Evolutionary conservation across 352 stramenopile genomes (phyloP).

Genomic region (Phytopythium ostracodes): DNA sequence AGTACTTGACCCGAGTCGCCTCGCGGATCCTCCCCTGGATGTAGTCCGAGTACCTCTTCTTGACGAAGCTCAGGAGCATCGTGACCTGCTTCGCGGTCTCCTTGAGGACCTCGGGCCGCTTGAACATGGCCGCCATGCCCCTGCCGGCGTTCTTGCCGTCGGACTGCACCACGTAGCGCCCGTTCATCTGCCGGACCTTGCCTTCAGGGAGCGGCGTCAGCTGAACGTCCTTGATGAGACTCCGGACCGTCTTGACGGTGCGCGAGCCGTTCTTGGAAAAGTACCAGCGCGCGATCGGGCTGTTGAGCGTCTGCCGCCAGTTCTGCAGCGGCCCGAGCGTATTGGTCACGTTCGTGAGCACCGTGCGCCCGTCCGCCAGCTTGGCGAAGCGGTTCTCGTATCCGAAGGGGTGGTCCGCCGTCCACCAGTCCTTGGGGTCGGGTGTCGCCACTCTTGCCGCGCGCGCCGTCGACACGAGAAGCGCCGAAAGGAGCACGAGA

Average conservation of each 20-base stretch:
- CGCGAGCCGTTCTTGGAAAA: conserved; percentile 23
- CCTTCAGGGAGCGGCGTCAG: conserved; percentile 11
- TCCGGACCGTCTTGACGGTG: background rate
- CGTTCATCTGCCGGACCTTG: too few species aligned
- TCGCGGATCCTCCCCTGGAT: conserved; percentile 29
- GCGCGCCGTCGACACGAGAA: background rate
- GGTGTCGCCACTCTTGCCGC: background rate
- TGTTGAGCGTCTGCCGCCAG: background rate
- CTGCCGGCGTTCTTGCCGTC: background rate
- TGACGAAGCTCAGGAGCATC: conserved; percentile 11
- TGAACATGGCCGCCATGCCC: background rate
- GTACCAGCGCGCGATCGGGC: conserved; percentile 14
- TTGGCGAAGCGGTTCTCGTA: conserved; percentile 33
- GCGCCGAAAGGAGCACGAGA: background rate
- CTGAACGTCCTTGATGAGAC: conserved; percentile 22
- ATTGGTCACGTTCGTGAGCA: conserved; percentile 19
- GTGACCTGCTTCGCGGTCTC: conserved; percentile 9
- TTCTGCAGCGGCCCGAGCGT: conserved; percentile 5
- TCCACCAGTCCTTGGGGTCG: conserved; percentile 34
- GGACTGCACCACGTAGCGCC: too few species aligned
- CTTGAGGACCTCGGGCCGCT: conserved; percentile 16
- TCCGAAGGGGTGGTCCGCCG: conserved; percentile 38
- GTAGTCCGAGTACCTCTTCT: conserved; percentile 34
- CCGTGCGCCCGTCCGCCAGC: conserved; percentile 34
- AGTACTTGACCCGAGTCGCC: conserved; percentile 1